These are phyloP conservation scores for Drosera spatulata DNA, from an alignment of 179 eudicot genomes.

Conservation along the genomic window DNA sequence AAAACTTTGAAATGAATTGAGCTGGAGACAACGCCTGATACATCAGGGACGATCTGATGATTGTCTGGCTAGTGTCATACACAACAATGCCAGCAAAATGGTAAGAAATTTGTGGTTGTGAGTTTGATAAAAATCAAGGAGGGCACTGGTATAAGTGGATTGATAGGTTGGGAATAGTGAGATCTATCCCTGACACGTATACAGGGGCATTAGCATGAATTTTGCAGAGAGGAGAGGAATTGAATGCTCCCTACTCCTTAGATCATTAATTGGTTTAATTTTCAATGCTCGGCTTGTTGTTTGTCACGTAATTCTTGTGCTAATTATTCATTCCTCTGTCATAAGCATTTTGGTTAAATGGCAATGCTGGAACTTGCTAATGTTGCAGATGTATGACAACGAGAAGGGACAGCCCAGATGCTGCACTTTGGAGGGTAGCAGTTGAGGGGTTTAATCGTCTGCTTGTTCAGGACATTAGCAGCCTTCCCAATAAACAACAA, in stretches of 20 bases:
- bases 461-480: conserved; percentile 51
- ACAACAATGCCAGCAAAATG: no score
- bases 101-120: no score
- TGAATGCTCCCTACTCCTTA: no score
- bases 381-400: conserved; percentile 83
- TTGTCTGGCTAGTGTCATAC: no score
- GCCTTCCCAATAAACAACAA: conserved; percentile 16
- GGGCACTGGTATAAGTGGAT: not conserved
- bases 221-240: no score
- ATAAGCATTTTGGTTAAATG: not conserved
- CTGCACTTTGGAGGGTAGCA: conserved; percentile 85
- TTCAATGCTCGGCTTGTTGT: no score
- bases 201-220: no score
- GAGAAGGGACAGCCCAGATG: conserved; percentile 90
- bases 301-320: not conserved
- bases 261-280: no score
- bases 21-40: no score
- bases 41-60: no score
- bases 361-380: not conserved
- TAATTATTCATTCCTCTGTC: not conserved
- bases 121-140: not conserved
- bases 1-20: no score
- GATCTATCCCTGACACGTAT: not conserved
- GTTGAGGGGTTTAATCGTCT: conserved; percentile 82
- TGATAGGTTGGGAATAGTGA: not conserved